Percentiles rank a stretch among this genome's conserved stretches.
Conservation (phyloP, 2,329 filamentous ascomycete genomes). For the Knufia fluminis region DNA sequence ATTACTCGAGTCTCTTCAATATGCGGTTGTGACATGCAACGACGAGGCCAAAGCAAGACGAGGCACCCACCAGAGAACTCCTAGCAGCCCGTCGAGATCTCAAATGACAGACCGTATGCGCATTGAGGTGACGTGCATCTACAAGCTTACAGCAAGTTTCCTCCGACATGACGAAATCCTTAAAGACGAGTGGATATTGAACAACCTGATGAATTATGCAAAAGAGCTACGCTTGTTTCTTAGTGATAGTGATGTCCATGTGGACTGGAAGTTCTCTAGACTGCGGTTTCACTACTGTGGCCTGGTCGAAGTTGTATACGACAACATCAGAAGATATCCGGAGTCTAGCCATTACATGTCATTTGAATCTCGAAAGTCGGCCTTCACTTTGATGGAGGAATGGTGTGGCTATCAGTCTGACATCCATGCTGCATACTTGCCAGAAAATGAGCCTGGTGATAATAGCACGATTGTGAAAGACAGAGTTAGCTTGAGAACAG, state of each 20-base stretch:
- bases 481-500: slow-evolving; percentile 81
- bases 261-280: slow-evolving; percentile 88
- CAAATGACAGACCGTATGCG: slow-evolving; percentile 76
- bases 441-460: slow-evolving; percentile 76
- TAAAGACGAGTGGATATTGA: slow-evolving; percentile 81
- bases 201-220: slow-evolving; percentile 78
- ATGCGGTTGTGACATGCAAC: slow-evolving; percentile 74
- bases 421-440: slow-evolving; percentile 53
- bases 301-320: slow-evolving; percentile 83
- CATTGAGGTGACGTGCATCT: slow-evolving; percentile 92
- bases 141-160: slow-evolving; percentile 87
- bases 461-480: slow-evolving; percentile 94
- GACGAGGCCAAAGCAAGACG: slow-evolving; percentile 79
- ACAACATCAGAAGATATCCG: slow-evolving; percentile 75
- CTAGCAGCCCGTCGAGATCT: slow-evolving; percentile 72
- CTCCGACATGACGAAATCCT: slow-evolving; percentile 68
- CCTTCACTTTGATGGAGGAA: slow-evolving; percentile 95
- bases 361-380: slow-evolving; percentile 89
- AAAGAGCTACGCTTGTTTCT: slow-evolving; percentile 90
- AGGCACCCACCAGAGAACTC: slow-evolving; percentile 64
- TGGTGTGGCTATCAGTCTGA: slow-evolving; percentile 64
- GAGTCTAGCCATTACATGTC: slow-evolving; percentile 93
- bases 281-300: slow-evolving; percentile 90
- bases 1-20: slow-evolving; percentile 79
- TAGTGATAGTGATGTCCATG: slow-evolving; percentile 89